These are phyloP conservation scores for Beta corolliflora DNA, from an alignment of 179 eudicot species.

Conservation along the genomic window DNA sequence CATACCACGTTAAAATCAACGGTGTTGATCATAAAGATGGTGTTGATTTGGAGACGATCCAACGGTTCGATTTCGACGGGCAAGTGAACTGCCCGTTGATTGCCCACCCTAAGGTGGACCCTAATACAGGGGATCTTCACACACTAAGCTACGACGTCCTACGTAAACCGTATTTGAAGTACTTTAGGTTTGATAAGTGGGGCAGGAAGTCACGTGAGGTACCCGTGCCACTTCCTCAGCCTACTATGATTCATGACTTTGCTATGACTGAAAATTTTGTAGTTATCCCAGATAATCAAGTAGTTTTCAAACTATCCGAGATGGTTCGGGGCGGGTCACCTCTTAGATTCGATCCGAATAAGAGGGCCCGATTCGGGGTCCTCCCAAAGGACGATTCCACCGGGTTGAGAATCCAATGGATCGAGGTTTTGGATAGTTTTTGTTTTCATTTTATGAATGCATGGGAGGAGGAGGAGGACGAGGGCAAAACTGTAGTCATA, in stretches of 20 bases:
- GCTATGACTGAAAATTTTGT: conserved; percentile 29
- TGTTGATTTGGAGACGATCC: conserved; percentile 49
- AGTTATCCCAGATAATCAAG: conserved; percentile 26
- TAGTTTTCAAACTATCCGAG: conserved; percentile 28
- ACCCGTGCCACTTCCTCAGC: conserved; percentile 10
- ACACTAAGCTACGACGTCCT: conserved; percentile 24
- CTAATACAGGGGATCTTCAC: conserved; percentile 29
- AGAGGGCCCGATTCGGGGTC: conserved; percentile 25
- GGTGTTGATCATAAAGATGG: conserved; percentile 15
- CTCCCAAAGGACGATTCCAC: conserved; percentile 5
- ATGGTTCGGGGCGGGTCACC: conserved; percentile 26
- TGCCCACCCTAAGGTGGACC: conserved; percentile 34
- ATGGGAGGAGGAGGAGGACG: conserved; percentile 33
- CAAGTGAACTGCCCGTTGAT: conserved; percentile 33
- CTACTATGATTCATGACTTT: conserved; percentile 34
- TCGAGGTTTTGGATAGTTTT: conserved; percentile 21
- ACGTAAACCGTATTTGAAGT: conserved; percentile 26
- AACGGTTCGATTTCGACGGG: conserved; percentile 45
- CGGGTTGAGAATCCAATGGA: conserved; percentile 12
- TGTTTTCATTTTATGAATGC: conserved; percentile 33
- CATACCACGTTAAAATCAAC: conserved; percentile 47
- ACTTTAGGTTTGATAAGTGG: conserved; percentile 20
- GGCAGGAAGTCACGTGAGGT: conserved; percentile 28
- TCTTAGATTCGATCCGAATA: conserved; percentile 14
- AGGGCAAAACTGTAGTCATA: background rate